Evolutionary conservation across 2,329 filamentous ascomycete species (phyloP).

Genomic region (Dendryphion nanum): DNA sequence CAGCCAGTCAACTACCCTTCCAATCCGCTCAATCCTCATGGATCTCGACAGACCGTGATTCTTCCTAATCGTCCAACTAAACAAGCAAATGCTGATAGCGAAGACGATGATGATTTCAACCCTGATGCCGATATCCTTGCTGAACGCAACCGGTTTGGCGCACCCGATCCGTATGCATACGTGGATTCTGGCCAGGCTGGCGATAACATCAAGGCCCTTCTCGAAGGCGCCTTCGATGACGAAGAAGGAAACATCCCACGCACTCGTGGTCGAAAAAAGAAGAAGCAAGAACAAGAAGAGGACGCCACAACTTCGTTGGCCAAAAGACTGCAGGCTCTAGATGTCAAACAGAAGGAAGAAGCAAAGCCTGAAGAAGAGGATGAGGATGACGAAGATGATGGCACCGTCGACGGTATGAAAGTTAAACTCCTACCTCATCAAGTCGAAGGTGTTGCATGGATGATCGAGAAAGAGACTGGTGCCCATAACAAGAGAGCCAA

Average conservation of each 20-base stretch:
- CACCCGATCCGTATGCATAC: conserved; percentile 58
- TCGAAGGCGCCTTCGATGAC: conserved; percentile 77
- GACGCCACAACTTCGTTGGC: conserved; percentile 40
- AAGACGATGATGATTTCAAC: conserved; percentile 48
- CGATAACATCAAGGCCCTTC: conserved; percentile 75
- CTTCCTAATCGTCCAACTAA: conserved; percentile 19
- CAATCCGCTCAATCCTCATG: conserved; percentile 22
- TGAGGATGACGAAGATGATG: conserved; percentile 55
- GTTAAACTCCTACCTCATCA: conserved; percentile 92
- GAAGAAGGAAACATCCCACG: conserved; percentile 53
- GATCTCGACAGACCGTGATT: conserved; percentile 41
- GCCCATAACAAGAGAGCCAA: conserved; percentile 74
- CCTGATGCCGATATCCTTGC: conserved; percentile 47
- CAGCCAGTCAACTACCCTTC: conserved; percentile 36
- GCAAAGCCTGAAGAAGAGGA: conserved; percentile 44
- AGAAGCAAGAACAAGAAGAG: conserved; percentile 34
- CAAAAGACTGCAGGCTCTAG: conserved; percentile 44
- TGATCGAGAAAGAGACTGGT: conserved; percentile 88
- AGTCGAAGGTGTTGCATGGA: conserved; percentile 91
- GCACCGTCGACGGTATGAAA: conserved; percentile 73
- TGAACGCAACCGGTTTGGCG: conserved; percentile 51
- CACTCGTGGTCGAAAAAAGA: conserved; percentile 46
- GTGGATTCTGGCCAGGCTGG: conserved; percentile 70
- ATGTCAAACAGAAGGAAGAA: conserved; percentile 46
- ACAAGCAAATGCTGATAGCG: conserved; percentile 47